Evolutionary conservation across 164 flowering plant species (phyloP), one percentile per base, ranked within the genome.

Genomic region (Sedum album): DNA sequence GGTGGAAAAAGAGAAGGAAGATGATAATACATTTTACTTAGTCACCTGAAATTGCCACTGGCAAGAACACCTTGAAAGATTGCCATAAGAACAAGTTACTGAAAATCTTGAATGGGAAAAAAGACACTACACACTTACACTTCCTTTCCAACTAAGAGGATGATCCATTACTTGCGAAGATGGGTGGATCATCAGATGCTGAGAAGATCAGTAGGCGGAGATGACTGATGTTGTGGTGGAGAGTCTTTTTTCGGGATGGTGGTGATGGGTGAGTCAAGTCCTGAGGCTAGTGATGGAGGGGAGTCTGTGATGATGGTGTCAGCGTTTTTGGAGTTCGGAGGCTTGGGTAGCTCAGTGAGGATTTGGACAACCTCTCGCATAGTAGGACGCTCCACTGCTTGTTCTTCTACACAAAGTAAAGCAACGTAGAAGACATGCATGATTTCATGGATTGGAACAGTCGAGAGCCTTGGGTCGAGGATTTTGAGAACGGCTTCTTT

Each of bases 321-420:
- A 8, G 74, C 79, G 28, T 67, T 81, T 66, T 84, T 84, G 2
- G 84, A 60, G 67, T 60, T 70, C 0, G 83, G 78, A 35, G 84
- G 73, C 79, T 79, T 85, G 9, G 97, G 97, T 1, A 87, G 77
- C 82, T 94, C 97, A 0, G 92, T 78, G 31, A 95, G 82, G 42
- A 95, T 95, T 63, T 95, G 99, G 28, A 95, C 97, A 0, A 95
- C 99, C 72, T 95, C 99, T 5, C 99, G 70, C 99, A 92, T 95
- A 44, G 94, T 95, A 21, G 99, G 99, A 5, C 99, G 87, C 71
- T 90, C 97, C 0, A 92, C 88, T 0, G 94, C 92, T 64, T 90
- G 97, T 67, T 95, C 99, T 73, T 92, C 99, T 0, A 95, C 99
- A 39, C 99, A 95, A 3, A 92, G 90, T 96, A 95, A 84, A 36